Conservation (phyloP, 176 grass and related monocot genomes). For the Zoysia japonica region DNA sequence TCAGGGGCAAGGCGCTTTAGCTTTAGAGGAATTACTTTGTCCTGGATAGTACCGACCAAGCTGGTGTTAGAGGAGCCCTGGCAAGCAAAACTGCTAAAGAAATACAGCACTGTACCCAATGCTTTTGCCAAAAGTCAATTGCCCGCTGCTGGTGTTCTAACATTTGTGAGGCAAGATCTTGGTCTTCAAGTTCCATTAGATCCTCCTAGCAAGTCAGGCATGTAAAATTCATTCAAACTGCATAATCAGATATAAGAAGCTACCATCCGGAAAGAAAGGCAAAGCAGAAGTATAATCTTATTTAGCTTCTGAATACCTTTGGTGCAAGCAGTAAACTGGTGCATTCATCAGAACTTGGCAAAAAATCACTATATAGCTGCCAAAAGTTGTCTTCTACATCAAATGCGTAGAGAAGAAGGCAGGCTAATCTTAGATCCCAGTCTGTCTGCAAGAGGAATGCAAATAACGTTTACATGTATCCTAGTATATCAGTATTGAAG, state of each 20-base stretch:
- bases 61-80: constrained; percentile 32
- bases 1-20: constrained; percentile 86
- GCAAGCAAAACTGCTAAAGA: constrained; percentile 39
- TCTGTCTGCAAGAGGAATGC: constrained; percentile 62
- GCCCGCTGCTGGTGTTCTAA: constrained; percentile 60
- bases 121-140: constrained; percentile 95
- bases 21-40: constrained; percentile 77
- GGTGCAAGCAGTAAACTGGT: constrained; percentile 87
- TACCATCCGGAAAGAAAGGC: not conserved
- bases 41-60: constrained; percentile 55
- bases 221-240: constrained; percentile 30
- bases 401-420: constrained; percentile 83
- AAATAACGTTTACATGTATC: constrained; percentile 29
- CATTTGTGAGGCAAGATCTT: constrained; percentile 68
- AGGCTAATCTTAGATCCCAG: constrained; percentile 92
- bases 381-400: constrained; percentile 86
- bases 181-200: constrained; percentile 85
- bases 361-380: constrained; percentile 93
- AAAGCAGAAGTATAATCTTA: constrained; percentile 4
- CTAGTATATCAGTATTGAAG: not conserved
- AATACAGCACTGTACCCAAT: constrained; percentile 70
- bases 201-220: constrained; percentile 66
- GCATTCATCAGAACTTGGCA: constrained; percentile 84
- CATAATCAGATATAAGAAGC: constrained; percentile 31
- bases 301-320: constrained; percentile 56